Evolutionary conservation across 2,329 filamentous ascomycete genomes (phyloP), one percentile per base, ranked within the genome.

Genomic region (Cordyceps cicadae): DNA sequence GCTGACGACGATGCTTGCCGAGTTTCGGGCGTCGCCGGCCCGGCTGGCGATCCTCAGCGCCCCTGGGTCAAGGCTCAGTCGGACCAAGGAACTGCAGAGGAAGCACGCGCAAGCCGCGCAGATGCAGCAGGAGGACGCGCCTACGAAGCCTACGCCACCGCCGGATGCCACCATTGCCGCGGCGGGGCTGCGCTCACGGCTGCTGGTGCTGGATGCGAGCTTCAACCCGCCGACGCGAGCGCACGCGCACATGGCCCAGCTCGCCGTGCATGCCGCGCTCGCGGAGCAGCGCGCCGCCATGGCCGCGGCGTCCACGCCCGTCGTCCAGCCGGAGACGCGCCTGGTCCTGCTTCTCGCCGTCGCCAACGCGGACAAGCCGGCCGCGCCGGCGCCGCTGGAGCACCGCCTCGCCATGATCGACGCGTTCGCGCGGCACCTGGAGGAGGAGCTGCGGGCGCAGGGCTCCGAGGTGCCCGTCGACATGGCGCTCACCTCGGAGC

Each of bases 371-470:
- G 86, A 88, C 67, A 87, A 87, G 71, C 78, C 79, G 11, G 80
- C 86, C 6, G 84, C 83, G 63, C 87, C 89, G 0, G 88, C 87
- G 0, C 75, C 80, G 3, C 90, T 92, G 65, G 81, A 82, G 48
- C 78, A 88, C 59, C 77, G 89, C 5, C 74, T 93, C 34, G 79
- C 80, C 6, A 85, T 93, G 79, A 92, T 93, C 87, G 80, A 83
- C 24, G 72, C 82, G 0, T 87, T 92, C 65, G 87, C 85, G 2
- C 70, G 75, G 54, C 86, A 88, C 1, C 66, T 84, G 34, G 71
- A 78, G 3, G 59, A 61, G 5, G 64, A 64, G n/a, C 50, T 71
- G 29, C 32, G 17, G 15, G 41, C 26, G 15, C 49, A 15, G 53
- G 56, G 17, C 14, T 61, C 17, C 9, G 60, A 46, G 4, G 66